Evolutionary conservation across 2,329 filamentous ascomycete genomes (phyloP).

Genomic region (Zymoseptoria pseudotritici): DNA sequence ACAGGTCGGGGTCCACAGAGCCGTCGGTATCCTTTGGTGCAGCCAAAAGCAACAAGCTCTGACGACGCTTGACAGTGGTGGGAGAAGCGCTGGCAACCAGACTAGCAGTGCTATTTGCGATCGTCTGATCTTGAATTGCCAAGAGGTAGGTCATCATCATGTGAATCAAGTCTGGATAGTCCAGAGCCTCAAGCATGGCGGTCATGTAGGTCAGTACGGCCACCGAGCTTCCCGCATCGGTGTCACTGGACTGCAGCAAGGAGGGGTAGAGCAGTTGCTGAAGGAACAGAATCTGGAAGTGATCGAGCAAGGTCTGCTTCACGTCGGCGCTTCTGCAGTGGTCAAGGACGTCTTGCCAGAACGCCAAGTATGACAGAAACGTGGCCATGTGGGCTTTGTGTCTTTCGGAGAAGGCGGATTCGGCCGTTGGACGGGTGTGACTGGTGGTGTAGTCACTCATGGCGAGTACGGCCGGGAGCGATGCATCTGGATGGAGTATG

Average conservation of each 20-base stretch:
- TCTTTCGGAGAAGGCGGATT: slow-evolving; percentile 64
- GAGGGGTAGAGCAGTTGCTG: slow-evolving; percentile 96
- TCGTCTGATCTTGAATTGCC: slow-evolving; percentile 58
- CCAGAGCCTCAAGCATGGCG: slow-evolving; percentile 80
- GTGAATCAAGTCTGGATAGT: slow-evolving; percentile 89
- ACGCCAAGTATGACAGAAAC: slow-evolving; percentile 88
- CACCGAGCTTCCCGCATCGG: slow-evolving; percentile 92
- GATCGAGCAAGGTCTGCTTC: slow-evolving; percentile 85
- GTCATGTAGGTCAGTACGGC: slow-evolving; percentile 90
- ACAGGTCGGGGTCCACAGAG: slow-evolving; percentile 72
- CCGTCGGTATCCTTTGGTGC: slow-evolving; percentile 71
- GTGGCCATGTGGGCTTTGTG: slow-evolving; percentile 85
- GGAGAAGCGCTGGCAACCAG: slow-evolving; percentile 59
- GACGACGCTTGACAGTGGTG: slow-evolving; percentile 69
- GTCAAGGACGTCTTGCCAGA: slow-evolving; percentile 97
- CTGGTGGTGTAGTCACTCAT: slow-evolving; percentile 83
- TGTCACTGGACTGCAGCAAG: slow-evolving; percentile 89
- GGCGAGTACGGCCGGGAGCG: slow-evolving; percentile 73
- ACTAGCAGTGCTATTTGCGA: slow-evolving; percentile 22
- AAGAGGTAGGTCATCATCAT: slow-evolving; percentile 89
- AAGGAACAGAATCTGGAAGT: slow-evolving; percentile 93
- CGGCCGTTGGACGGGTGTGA: slow-evolving; percentile 60
- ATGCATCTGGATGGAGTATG: slow-evolving; percentile 65
- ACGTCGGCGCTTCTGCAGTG: slow-evolving; percentile 90
- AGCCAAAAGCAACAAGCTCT: slow-evolving; percentile 79